These are phyloP conservation scores for Ormosia semicastrata DNA, from an alignment of 306 rosid genomes.

Conservation along the genomic window DNA sequence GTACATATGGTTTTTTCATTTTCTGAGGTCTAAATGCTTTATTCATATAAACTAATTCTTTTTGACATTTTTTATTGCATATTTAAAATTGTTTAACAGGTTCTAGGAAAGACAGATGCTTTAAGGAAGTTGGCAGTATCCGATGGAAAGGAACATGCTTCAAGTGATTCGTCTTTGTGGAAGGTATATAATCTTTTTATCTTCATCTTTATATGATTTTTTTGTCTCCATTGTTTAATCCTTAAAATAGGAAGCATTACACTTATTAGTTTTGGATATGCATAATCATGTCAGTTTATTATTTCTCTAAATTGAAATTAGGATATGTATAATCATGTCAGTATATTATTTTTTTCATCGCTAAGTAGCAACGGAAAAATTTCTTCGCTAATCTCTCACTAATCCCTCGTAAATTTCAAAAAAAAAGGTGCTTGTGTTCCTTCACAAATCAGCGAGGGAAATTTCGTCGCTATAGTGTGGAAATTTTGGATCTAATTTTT, in stretches of 20 bases:
- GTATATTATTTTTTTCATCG: no score
- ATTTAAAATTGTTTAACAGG: conserved; percentile 45
- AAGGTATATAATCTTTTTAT: neutral
- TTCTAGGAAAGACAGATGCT: conserved; percentile 62
- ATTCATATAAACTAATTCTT: neutral
- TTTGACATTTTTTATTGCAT: conserved; percentile 13
- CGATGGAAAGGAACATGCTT: conserved; percentile 89
- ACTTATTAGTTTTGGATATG: neutral
- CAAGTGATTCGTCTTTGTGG: conserved; percentile 26
- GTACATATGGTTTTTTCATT: neutral
- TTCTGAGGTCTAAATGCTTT: neutral
- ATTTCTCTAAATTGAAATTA: no score
- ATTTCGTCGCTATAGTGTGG: no score
- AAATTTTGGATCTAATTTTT: no score
- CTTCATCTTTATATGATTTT: conserved; percentile 15
- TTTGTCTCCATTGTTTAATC: conserved; percentile 3
- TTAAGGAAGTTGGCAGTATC: conserved; percentile 84
- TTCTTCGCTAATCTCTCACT: no score
- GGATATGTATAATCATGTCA: no score
- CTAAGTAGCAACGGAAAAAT: no score
- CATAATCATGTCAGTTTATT: no score
- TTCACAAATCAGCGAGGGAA: no score
- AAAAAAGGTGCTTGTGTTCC: no score
- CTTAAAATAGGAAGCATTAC: neutral
- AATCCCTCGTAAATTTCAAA: no score